A percentile compares a stretch with the other conserved stretches of the same genome.
phyloP scores from a whole-genome alignment of 495 filamentous ascomycete species.

The Talaromyces wortmannii region DNA sequence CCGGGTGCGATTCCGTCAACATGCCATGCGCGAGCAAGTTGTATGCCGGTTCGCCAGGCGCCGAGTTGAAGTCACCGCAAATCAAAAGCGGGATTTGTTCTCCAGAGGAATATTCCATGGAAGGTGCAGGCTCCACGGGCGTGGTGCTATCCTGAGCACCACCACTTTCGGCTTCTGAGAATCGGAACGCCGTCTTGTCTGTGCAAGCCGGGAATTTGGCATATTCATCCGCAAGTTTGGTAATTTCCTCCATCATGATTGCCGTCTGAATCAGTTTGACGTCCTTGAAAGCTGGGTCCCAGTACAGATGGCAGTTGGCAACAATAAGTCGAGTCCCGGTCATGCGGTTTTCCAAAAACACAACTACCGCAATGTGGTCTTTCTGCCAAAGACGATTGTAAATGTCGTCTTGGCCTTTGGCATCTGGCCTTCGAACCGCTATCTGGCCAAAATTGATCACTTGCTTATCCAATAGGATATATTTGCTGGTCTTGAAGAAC shows the following conservation, averaged over 20 bases:
- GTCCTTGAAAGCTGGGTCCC: slow-evolving; percentile 84
- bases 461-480: slow-evolving; percentile 86
- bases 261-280: slow-evolving; percentile 94
- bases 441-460: slow-evolving; percentile 85
- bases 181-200: slow-evolving; percentile 70
- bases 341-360: slow-evolving; percentile 82
- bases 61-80: slow-evolving; percentile 95
- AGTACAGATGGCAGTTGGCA: slow-evolving; percentile 87
- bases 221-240: slow-evolving; percentile 76
- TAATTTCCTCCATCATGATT: slow-evolving; percentile 85
- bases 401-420: slow-evolving; percentile 91
- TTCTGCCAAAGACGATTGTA: slow-evolving; percentile 97
- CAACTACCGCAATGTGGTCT: slow-evolving; percentile 87
- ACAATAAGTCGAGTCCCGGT: slow-evolving; percentile 87
- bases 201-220: slow-evolving; percentile 65
- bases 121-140: slow-evolving; percentile 50
- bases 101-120: slow-evolving; percentile 71
- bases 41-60: slow-evolving; percentile 76
- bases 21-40: slow-evolving; percentile 74
- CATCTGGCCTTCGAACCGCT: slow-evolving; percentile 87
- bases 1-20: slow-evolving; percentile 64
- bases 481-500: slow-evolving; percentile 91
- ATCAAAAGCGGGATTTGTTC: slow-evolving; percentile 85
- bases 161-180: slow-evolving; percentile 46
- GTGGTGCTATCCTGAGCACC: slow-evolving; percentile 43